Evolutionary conservation across 108 stramenopile genomes (phyloP), one percentile per base, ranked within the genome.

Genomic region (Skeletonema costatum): DNA sequence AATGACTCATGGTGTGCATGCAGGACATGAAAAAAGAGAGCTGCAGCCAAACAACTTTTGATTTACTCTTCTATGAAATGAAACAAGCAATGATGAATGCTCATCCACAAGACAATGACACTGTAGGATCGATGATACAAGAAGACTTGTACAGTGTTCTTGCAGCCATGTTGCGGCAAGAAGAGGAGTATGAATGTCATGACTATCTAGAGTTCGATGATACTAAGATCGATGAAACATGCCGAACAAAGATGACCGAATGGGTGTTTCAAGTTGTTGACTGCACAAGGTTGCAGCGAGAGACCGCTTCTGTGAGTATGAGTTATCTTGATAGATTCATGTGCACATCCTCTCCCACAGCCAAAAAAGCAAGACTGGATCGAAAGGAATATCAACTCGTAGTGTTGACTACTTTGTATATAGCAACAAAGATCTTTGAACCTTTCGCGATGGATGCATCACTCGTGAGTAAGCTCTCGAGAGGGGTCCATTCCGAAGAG

Each of bases 391-490:
- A 82, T 69, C 87, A 90, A 68, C 82, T 90, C 2, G 87, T 86
- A 4, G 80, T 77, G 16, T 76, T 90, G 85, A 87, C 88, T 8
- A 65, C 82, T 11, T 65, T 90, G 19, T 90, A 88, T 79, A 84
- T 82, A 42, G 86, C 87, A 14, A 85, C 87, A 59, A 90, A 90
- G 69, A 76, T 88, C 30, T 83, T 82, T 64, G 88, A 88, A 72
- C 87, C 83, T 13, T 59, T 92, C 17, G 91, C 86, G 64, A 88
- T 94, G 86, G 93, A 94, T 64, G 88, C 89, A 10, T 78, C 75
- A 21, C 76, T 92, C n/a, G 56, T 92, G 50, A 87, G 87, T 11
- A 89, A 84, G 69, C 81, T 94, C 3, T 87, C 88, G 66, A 81
- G 91, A 53, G 91, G 91, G 12, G 76, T 86, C 32, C 89, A 90